These are phyloP conservation scores for Aechmea fasciata DNA, from an alignment of 176 grass and related monocot genomes.

Conservation along the genomic window DNA sequence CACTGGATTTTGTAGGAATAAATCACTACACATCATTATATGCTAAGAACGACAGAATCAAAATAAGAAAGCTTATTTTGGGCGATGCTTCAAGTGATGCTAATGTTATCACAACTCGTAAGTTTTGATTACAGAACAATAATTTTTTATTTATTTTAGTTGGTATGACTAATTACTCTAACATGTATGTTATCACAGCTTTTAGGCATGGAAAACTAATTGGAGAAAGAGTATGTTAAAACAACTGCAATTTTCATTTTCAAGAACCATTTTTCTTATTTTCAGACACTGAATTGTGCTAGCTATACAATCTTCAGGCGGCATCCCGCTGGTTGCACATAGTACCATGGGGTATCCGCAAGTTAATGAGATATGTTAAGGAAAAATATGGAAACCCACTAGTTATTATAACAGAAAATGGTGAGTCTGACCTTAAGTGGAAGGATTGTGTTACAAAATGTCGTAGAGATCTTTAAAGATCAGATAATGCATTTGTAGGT, in stretches of 20 bases:
- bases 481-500: constrained; percentile 26
- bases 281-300: neutral
- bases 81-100: constrained; percentile 71
- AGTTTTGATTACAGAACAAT: constrained; percentile 1
- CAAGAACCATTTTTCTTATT: neutral
- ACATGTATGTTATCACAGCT: constrained; percentile 28
- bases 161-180: constrained; percentile 17
- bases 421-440: constrained; percentile 19
- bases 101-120: constrained; percentile 56
- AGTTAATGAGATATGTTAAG: constrained; percentile 75
- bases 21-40: constrained; percentile 96
- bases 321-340: constrained; percentile 82
- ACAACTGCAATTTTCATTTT: neutral
- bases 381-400: constrained; percentile 73
- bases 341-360: constrained; percentile 76
- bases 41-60: constrained; percentile 68
- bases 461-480: neutral
- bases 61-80: constrained; percentile 64
- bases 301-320: constrained; percentile 33
- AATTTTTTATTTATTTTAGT: neutral
- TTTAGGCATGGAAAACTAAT: constrained; percentile 67
- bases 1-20: constrained; percentile 87
- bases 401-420: constrained; percentile 80
- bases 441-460: neutral
- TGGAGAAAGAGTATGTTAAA: constrained; percentile 54